A percentile compares a stretch with the other conserved stretches of the same genome.
Conservation (phyloP, 345 rosid genomes). For the Salix suchowensis region DNA sequence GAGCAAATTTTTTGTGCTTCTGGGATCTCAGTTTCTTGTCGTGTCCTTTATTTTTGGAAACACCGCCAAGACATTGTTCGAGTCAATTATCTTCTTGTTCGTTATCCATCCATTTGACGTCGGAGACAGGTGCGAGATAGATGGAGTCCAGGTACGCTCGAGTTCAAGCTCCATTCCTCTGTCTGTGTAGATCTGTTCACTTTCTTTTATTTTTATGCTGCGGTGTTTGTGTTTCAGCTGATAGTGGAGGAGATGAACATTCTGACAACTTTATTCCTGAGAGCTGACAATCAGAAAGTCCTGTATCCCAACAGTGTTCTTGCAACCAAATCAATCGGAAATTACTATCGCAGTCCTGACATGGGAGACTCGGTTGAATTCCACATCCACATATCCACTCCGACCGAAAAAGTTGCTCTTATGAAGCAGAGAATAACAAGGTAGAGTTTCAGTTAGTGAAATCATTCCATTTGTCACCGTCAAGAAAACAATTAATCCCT, state of each 20-base stretch:
- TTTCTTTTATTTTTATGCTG: not conserved
- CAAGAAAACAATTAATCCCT: not conserved
- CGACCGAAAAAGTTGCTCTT: conserved; percentile 48
- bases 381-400: conserved; percentile 66
- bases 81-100: conserved; percentile 84
- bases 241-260: conserved; percentile 96
- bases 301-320: conserved; percentile 61
- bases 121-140: conserved; percentile 88
- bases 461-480: not conserved
- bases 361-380: conserved; percentile 79
- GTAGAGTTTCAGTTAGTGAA: conserved; percentile 19
- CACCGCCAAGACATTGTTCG: conserved; percentile 80
- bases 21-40: conserved; percentile 75
- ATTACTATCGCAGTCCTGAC: conserved; percentile 86
- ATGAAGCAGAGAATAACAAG: conserved; percentile 58
- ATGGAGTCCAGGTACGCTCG: conserved; percentile 66
- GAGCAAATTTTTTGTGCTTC: conserved; percentile 50
- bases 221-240: conserved; percentile 27
- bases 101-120: conserved; percentile 91
- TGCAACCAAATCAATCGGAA: conserved; percentile 58
- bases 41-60: conserved; percentile 87
- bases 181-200: not conserved
- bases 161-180: not conserved
- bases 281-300: conserved; percentile 72
- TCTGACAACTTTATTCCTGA: conserved; percentile 71